phyloP scores from a whole-genome alignment of 805 yeast species.

The Teunomyces panamensis region DNA sequence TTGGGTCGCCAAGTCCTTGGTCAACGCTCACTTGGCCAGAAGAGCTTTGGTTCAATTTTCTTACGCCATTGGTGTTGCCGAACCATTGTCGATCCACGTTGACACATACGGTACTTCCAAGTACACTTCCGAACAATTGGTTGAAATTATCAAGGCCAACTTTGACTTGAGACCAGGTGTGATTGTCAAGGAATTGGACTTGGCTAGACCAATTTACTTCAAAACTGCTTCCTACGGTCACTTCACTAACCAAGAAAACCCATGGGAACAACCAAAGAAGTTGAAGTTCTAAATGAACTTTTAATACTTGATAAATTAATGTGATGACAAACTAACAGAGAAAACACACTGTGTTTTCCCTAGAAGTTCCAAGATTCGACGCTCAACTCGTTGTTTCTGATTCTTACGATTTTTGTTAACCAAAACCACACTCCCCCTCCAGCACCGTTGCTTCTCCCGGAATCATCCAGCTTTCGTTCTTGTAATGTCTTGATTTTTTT shows the following conservation, averaged over 20 bases:
- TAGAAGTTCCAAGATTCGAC: slow-evolving; percentile 21
- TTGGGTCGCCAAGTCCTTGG: slow-evolving; percentile 99
- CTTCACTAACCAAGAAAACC: slow-evolving; percentile 97
- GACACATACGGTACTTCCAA: slow-evolving; percentile 98
- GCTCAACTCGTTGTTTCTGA: slow-evolving; percentile 46
- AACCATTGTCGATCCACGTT: slow-evolving; percentile 95
- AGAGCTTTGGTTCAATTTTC: slow-evolving; percentile 98
- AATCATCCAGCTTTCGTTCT: slow-evolving; percentile 10
- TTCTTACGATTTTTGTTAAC: slow-evolving; percentile 14
- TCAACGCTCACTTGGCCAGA: slow-evolving; percentile 90
- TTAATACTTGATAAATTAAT: slow-evolving; percentile 35
- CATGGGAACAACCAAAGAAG: slow-evolving; percentile 97
- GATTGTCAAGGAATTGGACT: slow-evolving; percentile 91
- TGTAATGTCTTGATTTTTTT: slow-evolving; percentile 19
- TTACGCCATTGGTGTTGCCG: slow-evolving; percentile 99
- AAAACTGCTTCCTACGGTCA: slow-evolving; percentile 99
- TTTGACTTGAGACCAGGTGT: slow-evolving; percentile 99
- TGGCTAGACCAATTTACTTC: slow-evolving; percentile 98
- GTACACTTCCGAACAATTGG: slow-evolving; percentile 84
- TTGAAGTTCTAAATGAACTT: slow-evolving; percentile 49
- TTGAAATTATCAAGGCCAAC: slow-evolving; percentile 86
- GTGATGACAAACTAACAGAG: slow-evolving; percentile 32
- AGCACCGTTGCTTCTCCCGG: slow-evolving; percentile 2
- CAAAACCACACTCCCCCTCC: slow-evolving; percentile 3
- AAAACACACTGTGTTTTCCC: background rate